Percentiles rank a stretch among this genome's conserved stretches.
These are phyloP conservation scores for Wickerhamiella occidentalis DNA, from an alignment of 805 yeast species.

Conservation along the genomic window DNA sequence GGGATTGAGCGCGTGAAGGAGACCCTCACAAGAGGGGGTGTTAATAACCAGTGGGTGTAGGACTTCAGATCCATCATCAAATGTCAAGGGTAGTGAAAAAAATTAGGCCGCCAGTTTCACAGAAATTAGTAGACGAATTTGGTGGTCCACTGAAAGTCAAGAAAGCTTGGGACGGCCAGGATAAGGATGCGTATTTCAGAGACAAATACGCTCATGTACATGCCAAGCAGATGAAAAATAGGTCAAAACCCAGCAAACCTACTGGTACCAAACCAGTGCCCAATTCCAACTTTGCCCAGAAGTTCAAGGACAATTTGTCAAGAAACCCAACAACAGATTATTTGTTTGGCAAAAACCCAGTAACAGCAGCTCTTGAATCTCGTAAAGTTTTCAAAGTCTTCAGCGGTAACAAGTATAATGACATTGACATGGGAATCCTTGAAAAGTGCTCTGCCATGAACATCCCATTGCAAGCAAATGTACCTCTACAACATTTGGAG, in stretches of 20 bases:
- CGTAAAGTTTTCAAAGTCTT: slow-evolving; percentile 43
- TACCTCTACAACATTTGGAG: slow-evolving; percentile 44
- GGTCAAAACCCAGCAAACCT: neutral
- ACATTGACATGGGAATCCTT: slow-evolving; percentile 33
- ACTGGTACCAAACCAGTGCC: slow-evolving; percentile 8
- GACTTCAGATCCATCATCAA: no score
- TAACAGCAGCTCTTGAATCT: slow-evolving; percentile 53
- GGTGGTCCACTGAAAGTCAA: slow-evolving; percentile 22
- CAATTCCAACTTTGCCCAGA: slow-evolving; percentile 14
- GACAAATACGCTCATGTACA: slow-evolving; percentile 57
- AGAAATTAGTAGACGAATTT: slow-evolving; percentile 9
- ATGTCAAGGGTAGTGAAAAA: slow-evolving; percentile 3
- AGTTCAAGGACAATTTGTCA: slow-evolving; percentile 7
- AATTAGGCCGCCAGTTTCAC: slow-evolving; percentile 7
- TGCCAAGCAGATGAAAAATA: slow-evolving; percentile 33
- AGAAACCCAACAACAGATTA: slow-evolving; percentile 47
- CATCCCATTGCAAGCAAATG: slow-evolving; percentile 30
- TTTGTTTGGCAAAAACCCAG: slow-evolving; percentile 65
- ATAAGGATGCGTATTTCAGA: slow-evolving; percentile 50
- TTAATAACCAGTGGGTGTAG: no score
- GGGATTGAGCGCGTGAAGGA: no score
- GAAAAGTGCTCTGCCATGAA: slow-evolving; percentile 36
- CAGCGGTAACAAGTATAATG: slow-evolving; percentile 33
- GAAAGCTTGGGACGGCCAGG: slow-evolving; percentile 64
- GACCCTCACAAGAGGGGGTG: no score